These are phyloP conservation scores for Pharus latifolius DNA, from an alignment of 176 grass and related monocot species.

Conservation along the genomic window DNA sequence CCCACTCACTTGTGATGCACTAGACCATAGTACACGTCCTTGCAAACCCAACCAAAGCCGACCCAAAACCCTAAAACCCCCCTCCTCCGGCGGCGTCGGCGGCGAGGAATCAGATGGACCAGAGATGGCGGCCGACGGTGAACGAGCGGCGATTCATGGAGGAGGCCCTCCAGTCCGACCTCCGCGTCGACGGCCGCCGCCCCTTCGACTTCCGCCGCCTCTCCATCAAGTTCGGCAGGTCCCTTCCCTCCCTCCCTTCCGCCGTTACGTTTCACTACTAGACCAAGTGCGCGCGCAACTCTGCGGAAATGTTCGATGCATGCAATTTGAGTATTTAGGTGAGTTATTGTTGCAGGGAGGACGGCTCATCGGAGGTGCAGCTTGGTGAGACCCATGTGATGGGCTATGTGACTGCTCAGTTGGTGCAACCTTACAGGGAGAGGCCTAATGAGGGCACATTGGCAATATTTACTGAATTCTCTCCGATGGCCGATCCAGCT, in stretches of 20 bases:
- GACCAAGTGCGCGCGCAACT: no score
- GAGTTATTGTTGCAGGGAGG: slow-evolving; percentile 38
- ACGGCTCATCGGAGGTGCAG: slow-evolving; percentile 74
- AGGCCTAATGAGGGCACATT: slow-evolving; percentile 83
- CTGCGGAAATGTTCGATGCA: not conserved
- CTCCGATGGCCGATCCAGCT: slow-evolving; percentile 90
- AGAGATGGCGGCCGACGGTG: slow-evolving; percentile 59
- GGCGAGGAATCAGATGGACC: no score
- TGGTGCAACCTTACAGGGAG: slow-evolving; percentile 82
- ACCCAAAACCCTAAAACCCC: no score
- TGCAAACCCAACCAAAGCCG: no score
- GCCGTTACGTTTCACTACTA: not conserved
- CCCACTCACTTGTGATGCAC: no score
- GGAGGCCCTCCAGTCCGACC: slow-evolving; percentile 48
- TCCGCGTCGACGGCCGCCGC: slow-evolving; percentile 79
- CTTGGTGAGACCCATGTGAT: slow-evolving; percentile 88
- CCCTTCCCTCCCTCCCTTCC: no score
- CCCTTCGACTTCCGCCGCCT: slow-evolving; percentile 78
- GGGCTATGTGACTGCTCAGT: slow-evolving; percentile 70
- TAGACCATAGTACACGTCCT: no score
- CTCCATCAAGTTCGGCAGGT: slow-evolving; percentile 75
- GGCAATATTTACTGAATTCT: slow-evolving; percentile 90
- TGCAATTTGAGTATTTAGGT: not conserved
- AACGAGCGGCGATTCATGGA: slow-evolving; percentile 88
- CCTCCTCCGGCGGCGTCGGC: no score